Percentiles rank a stretch among this genome's conserved stretches.
phyloP scores from a whole-genome alignment of 441 rosid genomes.

The Mallotus repandus region DNA sequence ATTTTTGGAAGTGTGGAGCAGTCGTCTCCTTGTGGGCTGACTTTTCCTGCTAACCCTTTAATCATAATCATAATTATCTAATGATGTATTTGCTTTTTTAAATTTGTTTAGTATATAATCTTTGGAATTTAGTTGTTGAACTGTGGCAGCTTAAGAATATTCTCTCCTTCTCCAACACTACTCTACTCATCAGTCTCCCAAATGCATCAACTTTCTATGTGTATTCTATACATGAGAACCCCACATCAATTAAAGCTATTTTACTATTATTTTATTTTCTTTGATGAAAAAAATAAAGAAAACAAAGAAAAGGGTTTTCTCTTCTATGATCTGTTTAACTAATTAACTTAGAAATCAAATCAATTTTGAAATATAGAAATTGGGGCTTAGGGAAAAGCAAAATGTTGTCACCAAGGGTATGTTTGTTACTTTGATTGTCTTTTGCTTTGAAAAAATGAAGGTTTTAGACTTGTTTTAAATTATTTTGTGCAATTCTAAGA shows the following conservation, averaged over 20 bases:
- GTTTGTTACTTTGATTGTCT: conserved; percentile 54
- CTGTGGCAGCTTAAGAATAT: conserved; percentile 81
- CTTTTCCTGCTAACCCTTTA: conserved; percentile 47
- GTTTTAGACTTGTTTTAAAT: not conserved
- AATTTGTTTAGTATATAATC: conserved; percentile 41
- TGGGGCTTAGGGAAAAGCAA: conserved; percentile 48
- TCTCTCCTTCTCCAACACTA: conserved; percentile 67
- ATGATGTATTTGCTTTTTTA: conserved; percentile 53
- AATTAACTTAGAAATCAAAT: not conserved
- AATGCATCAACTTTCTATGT: conserved; percentile 45
- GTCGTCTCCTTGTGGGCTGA: conserved; percentile 87
- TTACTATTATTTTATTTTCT: not conserved
- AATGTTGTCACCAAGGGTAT: conserved; percentile 59
- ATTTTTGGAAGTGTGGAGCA: conserved; percentile 73
- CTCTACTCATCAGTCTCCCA: conserved; percentile 6
- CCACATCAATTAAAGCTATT: conserved; percentile 8
- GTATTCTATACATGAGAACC: conserved; percentile 9
- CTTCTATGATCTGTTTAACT: not conserved
- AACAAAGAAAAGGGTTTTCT: not conserved
- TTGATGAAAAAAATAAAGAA: not conserved
- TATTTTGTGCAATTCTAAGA: conserved; percentile 26
- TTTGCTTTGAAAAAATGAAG: conserved; percentile 22
- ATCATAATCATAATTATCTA: conserved; percentile 80
- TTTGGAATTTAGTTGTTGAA: conserved; percentile 86
- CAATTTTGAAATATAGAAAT: not conserved